A percentile compares a stretch with the other conserved stretches of the same genome.
These are phyloP conservation scores for Monosporozyma unispora DNA, from an alignment of 805 yeast species.

Conservation along the genomic window DNA sequence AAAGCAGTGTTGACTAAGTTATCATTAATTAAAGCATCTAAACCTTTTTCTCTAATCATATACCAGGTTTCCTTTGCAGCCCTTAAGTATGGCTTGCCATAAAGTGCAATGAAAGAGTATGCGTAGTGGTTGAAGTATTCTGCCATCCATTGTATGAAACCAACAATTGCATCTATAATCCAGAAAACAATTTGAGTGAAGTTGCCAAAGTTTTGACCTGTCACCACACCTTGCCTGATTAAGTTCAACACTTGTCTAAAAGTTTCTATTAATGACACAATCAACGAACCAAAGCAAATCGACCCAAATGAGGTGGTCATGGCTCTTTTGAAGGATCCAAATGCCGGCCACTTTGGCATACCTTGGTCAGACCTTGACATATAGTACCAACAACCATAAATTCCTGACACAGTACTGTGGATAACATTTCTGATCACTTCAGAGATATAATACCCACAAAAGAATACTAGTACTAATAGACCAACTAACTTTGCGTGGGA, in stretches of 20 bases:
- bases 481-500: conserved; percentile 57
- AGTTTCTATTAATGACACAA: conserved; percentile 64
- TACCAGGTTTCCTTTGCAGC: conserved; percentile 81
- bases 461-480: conserved; percentile 59
- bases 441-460: conserved; percentile 75
- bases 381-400: conserved; percentile 89
- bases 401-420: conserved; percentile 74
- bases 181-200: conserved; percentile 44
- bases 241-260: conserved; percentile 46
- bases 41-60: conserved; percentile 67
- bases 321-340: conserved; percentile 72
- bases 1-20: conserved; percentile 71
- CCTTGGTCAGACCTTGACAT: conserved; percentile 67
- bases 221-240: conserved; percentile 34
- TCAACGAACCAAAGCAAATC: conserved; percentile 73
- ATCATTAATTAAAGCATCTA: conserved; percentile 79
- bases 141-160: conserved; percentile 68
- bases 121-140: conserved; percentile 87
- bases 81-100: conserved; percentile 66
- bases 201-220: conserved; percentile 41
- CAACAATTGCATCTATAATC: conserved; percentile 49
- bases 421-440: conserved; percentile 76
- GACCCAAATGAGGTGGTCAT: conserved; percentile 84
- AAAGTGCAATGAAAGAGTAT: conserved; percentile 75
- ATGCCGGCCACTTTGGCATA: conserved; percentile 69